Evolutionary conservation across 2,329 filamentous ascomycete genomes (phyloP), one percentile per base, ranked within the genome.

Genomic region (Rhynchosporium agropyri): DNA sequence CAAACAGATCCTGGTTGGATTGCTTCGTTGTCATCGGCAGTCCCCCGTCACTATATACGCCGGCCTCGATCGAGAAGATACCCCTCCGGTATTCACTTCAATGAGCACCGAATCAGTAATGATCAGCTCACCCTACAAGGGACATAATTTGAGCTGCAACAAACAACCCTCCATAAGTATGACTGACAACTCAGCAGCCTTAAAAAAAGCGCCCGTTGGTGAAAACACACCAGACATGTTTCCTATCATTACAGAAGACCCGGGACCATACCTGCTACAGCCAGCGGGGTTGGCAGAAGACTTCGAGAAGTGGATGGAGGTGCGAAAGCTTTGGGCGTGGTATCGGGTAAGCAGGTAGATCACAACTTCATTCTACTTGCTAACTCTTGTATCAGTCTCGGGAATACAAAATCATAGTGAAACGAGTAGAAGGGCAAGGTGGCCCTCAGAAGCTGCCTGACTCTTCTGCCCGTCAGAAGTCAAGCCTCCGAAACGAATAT

Each of bases 271-370:
- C 36, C n/a, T 31, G 49, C 4, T 28, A 42, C 58, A 48, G 15
- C 48, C 53, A 48, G n/a, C n/a, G 36, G 56, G 28, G 43, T 53
- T 58, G 45, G 65, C 42, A 36, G 58, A 56, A 40, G 63, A 65
- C 38, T 68, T 61, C 3, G 53, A 64, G 12, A 56, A 55, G 38
- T 61, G 63, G 51, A 66, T 62, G 48, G 57, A 51, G 36, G 46
- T 13, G 1, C 38, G 51, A 38, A 57, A 20, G 8, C 38, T 60
- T 15, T 65, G 61, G 42, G 55, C 26, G 1, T 61, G 61, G 26
- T 63, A 57, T 5, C 48, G 46, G 29, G 53, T 45, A 50, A 29
- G 45, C 12, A 15, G 9, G 10, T 29, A 5, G 6, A 42, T 3
- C 20, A 31, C 28, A 36, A 9, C 10, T 33, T 4, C 10, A 8